Evolutionary conservation across 805 yeast genomes (phyloP), one percentile per base, ranked within the genome.

Genomic region (Barnettozyma botsteinii): DNA sequence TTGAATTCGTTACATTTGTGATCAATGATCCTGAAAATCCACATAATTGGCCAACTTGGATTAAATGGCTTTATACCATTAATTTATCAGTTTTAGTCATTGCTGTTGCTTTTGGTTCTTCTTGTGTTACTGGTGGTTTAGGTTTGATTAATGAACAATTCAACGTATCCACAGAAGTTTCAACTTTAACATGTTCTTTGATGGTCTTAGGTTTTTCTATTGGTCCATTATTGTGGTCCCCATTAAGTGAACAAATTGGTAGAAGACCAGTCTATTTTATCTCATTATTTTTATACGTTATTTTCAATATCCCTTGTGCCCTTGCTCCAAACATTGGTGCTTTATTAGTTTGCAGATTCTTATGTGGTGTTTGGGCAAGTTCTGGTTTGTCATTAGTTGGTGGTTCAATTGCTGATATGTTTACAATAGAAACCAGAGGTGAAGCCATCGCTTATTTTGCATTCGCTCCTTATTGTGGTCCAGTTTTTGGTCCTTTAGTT

Each of bases 381-480:
- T 81, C 95, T 10, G 95, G 91, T 19, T 69, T 88, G 33, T 80
- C 89, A 40, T 71, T 85, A 38, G 95, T 88, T 43, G 96, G 95
- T 60, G 97, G 95, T 38, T 81, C 94, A 28, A 76, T 88, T 47
- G 91, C 93, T 35, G 97, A 88, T 62, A 73, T 88, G 70, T 91
- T 88, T 70, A 75, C 80, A n/a, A 72, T 75, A 39, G 82, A 76
- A 48, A 76, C 88, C 1, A 73, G 96, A 66, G 95, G 95, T 51
- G 73, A 79, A 54, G 95, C 95, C 30, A 86, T 88, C 63, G 94
- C 95, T 0, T 82, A 82, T 54, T 88, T 88, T 56, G 89, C 95
- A 11, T 87, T 86, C 55, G 87, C 93, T 43, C 96, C 96, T 3
- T 88, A 87, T 61, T 81, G 89, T 47, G 96, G 96, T 37, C 96